Evolutionary conservation across 179 eudicot genomes (phyloP), one percentile per base, ranked within the genome.

Genomic region (Sideroxylon spinosum): DNA sequence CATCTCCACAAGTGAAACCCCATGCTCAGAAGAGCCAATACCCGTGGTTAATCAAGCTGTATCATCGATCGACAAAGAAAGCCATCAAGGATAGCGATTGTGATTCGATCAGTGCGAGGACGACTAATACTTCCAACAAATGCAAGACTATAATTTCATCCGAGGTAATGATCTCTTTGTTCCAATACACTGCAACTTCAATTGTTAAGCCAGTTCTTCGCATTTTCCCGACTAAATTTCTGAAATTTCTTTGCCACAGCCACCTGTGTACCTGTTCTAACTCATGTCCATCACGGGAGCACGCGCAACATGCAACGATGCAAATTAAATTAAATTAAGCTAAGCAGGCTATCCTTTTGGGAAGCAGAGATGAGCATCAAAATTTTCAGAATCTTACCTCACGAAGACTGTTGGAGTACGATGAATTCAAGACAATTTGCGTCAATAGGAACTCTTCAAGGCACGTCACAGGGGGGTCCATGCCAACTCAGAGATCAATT

Each of bases 21-120:
- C 48, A 53, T 19, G 26, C 20, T 28, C 52, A 48, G 48, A 77
- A 82, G 62, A 74, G 65, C 71, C 83, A 76, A 0, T 23, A 79
- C 28, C 81, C 77, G 6, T 86, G 82, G 86, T 50, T 81, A 22
- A 20, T 78, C 22, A 83, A 73, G 81, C 79, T 76, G 2, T 52
- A 52, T 7, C 75, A 83, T 52, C 62, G 69, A 57, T 74, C 79
- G 19, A 46, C 74, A 20, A 86, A 81, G 57, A 84, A 77, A 61
- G 68, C 78, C 14, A 61, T 28, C 26, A 76, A 76, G 68, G 75
- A 74, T 0, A 29, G 62, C 2, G 78, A 82, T 17, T 57, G 60
- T 29, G 74, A 82, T n/a, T 53, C 76, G 14, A 71, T 67, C 17
- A 81, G 78, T 56, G 23, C 72, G 16, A 56, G 26, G 13, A 71